Base-by-base conservation (phyloP, 805 yeast genomes). In the Kodamaea hsintzibuensis region DNA sequence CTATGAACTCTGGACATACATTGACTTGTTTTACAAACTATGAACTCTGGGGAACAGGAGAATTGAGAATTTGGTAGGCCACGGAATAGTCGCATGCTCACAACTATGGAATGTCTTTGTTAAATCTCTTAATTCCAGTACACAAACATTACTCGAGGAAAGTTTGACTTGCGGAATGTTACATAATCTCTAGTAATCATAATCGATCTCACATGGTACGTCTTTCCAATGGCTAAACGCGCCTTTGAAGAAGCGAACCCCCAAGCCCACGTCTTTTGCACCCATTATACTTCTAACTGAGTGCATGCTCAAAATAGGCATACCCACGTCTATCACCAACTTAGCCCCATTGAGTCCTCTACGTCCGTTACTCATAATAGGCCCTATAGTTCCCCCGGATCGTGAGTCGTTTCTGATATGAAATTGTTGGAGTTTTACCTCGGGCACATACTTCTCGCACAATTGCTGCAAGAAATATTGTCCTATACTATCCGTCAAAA, bases 311-410 rank as follows among this genome's bases (percentile, higher is more conserved):
- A 76, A 61, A n/a, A 72, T 74, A 0, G 79, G 73, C 44, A 76
- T 56, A 0, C 80, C 80, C 10, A 75, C 72, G 57, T 76, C 80
- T 12, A 76, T 62, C 9, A 72, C 72, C 44, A 55, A 46, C 38
- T 74, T 58, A 4, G 72, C 69, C 2, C 78, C 78, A 38, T 54
- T 54, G 48, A 58, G 52, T 2, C 61, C 61, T 25, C 61, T 25
- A 1, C 71, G 68, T 12, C 61, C 71, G 13, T 61, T 59, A 2
- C 76, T 70, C 58, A 75, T 58, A 49, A 68, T 66, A 1, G 80
- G 79, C 1, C 80, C 80, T 47, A 75, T 76, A 10, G 80, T 76
- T 9, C 77, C 70, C 2, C 80, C 80, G 2, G 75, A 70, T 16
- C 74, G 62, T n/a, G 64, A 62, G 53, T 72, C 79, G 55, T 76